phyloP scores from a whole-genome alignment of 768 basidiomycete species.

The Myochromella boudieri region DNA sequence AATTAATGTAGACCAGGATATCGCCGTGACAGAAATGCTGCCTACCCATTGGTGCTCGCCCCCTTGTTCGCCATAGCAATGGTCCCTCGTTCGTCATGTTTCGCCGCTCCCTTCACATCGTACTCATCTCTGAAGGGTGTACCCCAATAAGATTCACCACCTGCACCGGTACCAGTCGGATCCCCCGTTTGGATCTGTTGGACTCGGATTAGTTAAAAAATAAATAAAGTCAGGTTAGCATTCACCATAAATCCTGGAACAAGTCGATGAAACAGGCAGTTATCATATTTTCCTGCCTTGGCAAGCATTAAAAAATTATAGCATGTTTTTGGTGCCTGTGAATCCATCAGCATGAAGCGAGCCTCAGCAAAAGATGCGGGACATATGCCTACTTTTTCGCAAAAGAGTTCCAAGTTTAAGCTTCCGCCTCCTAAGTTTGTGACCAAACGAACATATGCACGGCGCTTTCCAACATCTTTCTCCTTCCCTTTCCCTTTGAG shows the following conservation, averaged over 20 bases:
- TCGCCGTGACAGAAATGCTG: not conserved
- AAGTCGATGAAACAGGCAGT: constrained; percentile 87
- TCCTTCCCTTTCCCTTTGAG: constrained; percentile 88
- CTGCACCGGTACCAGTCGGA: constrained; percentile 92
- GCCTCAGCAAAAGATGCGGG: not conserved
- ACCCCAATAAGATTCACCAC: constrained; percentile 93
- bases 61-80: constrained; percentile 98
- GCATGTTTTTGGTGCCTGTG: constrained; percentile 95
- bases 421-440: constrained; percentile 89
- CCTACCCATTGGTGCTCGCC: constrained; percentile 80
- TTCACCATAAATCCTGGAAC: constrained; percentile 94
- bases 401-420: constrained; percentile 81
- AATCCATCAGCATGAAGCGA: not conserved
- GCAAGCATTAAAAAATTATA: constrained; percentile 98
- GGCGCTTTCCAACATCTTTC: constrained; percentile 86
- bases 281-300: constrained; percentile 84
- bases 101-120: constrained; percentile 83
- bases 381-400: constrained; percentile 68
- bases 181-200: constrained; percentile 99
- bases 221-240: too few species aligned
- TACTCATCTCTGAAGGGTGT: constrained; percentile 95
- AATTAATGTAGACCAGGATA: not conserved
- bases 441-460: constrained; percentile 94
- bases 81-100: constrained; percentile 81
- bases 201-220: constrained; percentile 2